phyloP scores from a whole-genome alignment of 257 asterid genomes.

The Marsdenia floribunda region DNA sequence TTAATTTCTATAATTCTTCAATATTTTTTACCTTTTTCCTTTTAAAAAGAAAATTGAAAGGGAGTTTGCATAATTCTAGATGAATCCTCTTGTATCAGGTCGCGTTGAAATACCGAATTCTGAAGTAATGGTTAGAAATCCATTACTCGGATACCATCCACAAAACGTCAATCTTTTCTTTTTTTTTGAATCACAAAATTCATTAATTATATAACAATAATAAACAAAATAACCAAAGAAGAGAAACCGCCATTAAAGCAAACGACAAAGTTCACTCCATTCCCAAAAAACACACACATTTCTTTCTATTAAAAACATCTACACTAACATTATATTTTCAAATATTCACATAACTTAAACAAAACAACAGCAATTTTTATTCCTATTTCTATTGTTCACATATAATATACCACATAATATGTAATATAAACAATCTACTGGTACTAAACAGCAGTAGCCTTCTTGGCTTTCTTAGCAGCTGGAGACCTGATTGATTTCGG shows the following conservation, averaged over 20 bases:
- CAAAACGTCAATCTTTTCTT: no score
- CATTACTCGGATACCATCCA: neutral
- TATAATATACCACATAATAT: neutral
- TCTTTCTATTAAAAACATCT: neutral
- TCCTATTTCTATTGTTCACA: neutral
- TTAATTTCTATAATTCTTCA: no score
- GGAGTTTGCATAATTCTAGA: no score
- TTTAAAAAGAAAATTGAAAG: no score
- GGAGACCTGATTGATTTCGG: conserved; percentile 65
- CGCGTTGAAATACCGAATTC: neutral
- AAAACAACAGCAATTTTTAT: neutral
- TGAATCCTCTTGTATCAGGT: no score
- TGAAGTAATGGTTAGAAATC: neutral
- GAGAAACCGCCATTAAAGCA: neutral
- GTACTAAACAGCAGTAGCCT: conserved; percentile 18
- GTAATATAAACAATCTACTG: conserved; percentile 5
- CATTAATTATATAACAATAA: no score
- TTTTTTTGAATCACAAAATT: neutral
- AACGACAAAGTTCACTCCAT: neutral
- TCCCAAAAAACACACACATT: neutral
- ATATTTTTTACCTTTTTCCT: no score
- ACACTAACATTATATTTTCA: neutral
- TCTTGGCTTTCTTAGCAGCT: conserved; percentile 52
- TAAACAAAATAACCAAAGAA: neutral
- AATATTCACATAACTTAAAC: neutral